These are phyloP conservation scores for Neopestalotiopsis sp. DNA, from an alignment of 2,329 filamentous ascomycete species.

Conservation along the genomic window DNA sequence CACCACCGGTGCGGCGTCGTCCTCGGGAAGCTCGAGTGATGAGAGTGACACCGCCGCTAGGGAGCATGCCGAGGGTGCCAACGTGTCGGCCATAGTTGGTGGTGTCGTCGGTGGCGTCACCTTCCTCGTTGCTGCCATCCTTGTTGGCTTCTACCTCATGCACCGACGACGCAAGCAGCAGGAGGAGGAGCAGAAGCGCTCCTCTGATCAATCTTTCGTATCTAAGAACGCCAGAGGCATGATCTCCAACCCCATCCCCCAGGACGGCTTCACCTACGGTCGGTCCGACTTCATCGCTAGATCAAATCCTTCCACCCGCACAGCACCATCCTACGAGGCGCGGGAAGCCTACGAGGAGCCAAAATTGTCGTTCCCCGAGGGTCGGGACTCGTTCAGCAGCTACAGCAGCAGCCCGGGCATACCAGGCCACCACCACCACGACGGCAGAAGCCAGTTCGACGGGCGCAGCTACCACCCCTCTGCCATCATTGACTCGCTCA, in stretches of 20 bases:
- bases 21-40: neutral
- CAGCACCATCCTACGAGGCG: neutral
- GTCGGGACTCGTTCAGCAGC: neutral
- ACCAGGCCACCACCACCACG: neutral
- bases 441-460: constrained; percentile 16
- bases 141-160: constrained; percentile 4
- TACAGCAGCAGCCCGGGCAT: neutral
- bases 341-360: neutral
- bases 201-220: neutral
- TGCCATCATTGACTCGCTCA: constrained; percentile 29
- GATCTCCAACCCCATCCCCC: constrained; percentile 5
- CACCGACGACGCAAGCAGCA: neutral
- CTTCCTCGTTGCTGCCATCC: neutral
- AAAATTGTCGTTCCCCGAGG: neutral
- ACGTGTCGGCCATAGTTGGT: constrained; percentile 7
- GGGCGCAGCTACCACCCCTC: constrained; percentile 34
- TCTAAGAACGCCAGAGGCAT: neutral
- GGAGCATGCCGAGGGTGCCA: constrained; percentile 6
- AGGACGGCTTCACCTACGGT: neutral
- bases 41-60: neutral
- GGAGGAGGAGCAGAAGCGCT: neutral
- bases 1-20: neutral
- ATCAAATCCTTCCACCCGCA: neutral
- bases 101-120: constrained; percentile 2
- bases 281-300: constrained; percentile 8